Base-by-base conservation (phyloP, 2,329 filamentous ascomycete species). In the Aspergillus proliferans region DNA sequence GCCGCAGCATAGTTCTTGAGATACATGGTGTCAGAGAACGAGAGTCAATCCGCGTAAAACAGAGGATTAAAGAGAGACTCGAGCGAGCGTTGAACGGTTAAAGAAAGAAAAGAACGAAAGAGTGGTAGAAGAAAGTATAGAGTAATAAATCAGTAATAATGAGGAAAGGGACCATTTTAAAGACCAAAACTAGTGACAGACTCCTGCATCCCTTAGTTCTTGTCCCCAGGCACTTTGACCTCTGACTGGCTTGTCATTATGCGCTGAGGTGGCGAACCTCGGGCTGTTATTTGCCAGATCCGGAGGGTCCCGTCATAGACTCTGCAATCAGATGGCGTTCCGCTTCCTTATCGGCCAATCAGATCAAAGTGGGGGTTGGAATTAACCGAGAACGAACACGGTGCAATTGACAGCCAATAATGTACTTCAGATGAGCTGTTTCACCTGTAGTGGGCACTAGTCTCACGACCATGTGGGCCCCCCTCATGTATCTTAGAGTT, bases 1-100 rank as follows among this genome's bases (percentile, higher is more conserved):
- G 66, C 63, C 46, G 54, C 61, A 15, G 60, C 52, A 40, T 59
- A 60, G 41, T 61, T 61, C 52, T 64, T 65, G 55, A 63, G 47
- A 46, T 66, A 50, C 67, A 70, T 69, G 34, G 36, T 60, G 48
- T 36, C 41, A 28, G 22, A 12, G 19, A 42, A 42, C 19, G 41
- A 43, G 24, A 43, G 19, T 28, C 19, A 19, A 42, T 21, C 21
- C 14, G 21, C 19, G 10, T n/a, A 42, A 21, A 22, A 24, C 15
- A 19, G 14, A 22, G 21, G 19, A 26, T 14, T 7, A 43, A 43
- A 26, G 22, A n/a, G 22, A 21, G 38, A 40, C 18, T 21, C 10
- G 18, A 40, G 38, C 15, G 38, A 40, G 38, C 10, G 38, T n/a
- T 21, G 12, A 14, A 22, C 19, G 21, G 19, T 21, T 2, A 19